Conservation (phyloP, 2,329 filamentous ascomycete genomes). For the Aspergillus carbonarius region DNA sequence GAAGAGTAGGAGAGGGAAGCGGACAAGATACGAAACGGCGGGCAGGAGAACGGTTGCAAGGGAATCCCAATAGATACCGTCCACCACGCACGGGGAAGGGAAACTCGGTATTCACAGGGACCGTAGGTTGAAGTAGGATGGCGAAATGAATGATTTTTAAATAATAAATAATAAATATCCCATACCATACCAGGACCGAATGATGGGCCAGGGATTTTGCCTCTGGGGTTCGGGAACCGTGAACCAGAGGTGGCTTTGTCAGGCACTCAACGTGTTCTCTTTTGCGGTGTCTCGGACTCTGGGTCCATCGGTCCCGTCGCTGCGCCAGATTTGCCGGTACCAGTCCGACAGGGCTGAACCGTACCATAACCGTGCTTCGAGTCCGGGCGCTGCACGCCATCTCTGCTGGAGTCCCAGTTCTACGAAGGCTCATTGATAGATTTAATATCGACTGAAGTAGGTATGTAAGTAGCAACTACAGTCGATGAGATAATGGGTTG, state of each 20-base stretch:
- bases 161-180: background rate
- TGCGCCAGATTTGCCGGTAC: constrained; percentile 12
- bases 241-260: constrained; percentile 3
- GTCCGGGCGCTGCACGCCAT: background rate
- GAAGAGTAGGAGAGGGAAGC: constrained; percentile 13
- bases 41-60: background rate
- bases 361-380: constrained; percentile 10
- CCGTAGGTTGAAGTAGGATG: background rate
- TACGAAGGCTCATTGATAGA: no score
- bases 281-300: constrained; percentile 11
- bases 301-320: constrained; percentile 10
- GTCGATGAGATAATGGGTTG: background rate
- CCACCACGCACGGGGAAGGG: background rate
- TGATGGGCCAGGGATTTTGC: background rate
- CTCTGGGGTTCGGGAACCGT: constrained; percentile 6
- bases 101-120: background rate
- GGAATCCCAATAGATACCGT: background rate
- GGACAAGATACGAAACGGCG: background rate
- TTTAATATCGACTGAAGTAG: no score
- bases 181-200: background rate
- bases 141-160: background rate
- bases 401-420: no score
- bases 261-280: constrained; percentile 28
- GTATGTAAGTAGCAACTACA: background rate
- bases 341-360: constrained; percentile 23